Evolutionary conservation across 1,284 basidiomycete genomes (phyloP).

Genomic region (Nidula niveotomentosa): DNA sequence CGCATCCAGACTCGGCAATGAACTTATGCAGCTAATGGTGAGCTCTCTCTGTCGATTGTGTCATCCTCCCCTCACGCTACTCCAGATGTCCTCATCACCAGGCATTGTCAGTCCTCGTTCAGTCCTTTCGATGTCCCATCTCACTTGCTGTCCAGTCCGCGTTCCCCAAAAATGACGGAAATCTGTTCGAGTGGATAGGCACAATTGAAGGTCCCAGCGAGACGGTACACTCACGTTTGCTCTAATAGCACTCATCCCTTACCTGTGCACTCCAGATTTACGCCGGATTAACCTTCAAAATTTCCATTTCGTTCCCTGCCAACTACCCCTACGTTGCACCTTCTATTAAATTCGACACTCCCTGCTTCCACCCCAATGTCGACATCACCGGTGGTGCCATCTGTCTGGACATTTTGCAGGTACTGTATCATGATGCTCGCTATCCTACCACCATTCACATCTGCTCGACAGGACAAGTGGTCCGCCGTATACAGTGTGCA

Average conservation of each 20-base stretch:
- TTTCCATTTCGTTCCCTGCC: conserved; percentile 78
- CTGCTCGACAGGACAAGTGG: conserved; percentile 74
- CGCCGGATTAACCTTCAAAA: conserved; percentile 73
- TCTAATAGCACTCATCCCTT: background rate
- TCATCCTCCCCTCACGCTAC: conserved; percentile 1
- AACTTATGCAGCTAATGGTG: conserved; percentile 86
- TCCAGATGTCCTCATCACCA: conserved; percentile 80
- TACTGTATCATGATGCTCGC: conserved; percentile 19
- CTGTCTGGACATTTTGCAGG: conserved; percentile 84
- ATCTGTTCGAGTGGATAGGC: conserved; percentile 82
- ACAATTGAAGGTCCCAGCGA: conserved; percentile 79
- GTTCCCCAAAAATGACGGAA: conserved; percentile 80
- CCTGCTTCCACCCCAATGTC: conserved; percentile 87
- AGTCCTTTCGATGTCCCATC: conserved; percentile 2
- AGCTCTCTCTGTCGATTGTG: conserved; percentile 18
- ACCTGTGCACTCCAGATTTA: conserved; percentile 56
- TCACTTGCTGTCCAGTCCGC: conserved; percentile 57
- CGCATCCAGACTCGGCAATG: conserved; percentile 61
- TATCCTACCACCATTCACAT: conserved; percentile 2
- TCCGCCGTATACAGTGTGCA: conserved; percentile 89
- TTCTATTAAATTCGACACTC: conserved; percentile 77
- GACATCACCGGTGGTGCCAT: conserved; percentile 78
- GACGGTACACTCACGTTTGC: conserved; percentile 49
- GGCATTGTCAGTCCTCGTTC: conserved; percentile 61
- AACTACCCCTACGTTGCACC: conserved; percentile 86